Percentiles rank a stretch among this genome's conserved stretches.
These are phyloP conservation scores for Dryas drummondii DNA, from an alignment of 306 rosid species.

Conservation along the genomic window DNA sequence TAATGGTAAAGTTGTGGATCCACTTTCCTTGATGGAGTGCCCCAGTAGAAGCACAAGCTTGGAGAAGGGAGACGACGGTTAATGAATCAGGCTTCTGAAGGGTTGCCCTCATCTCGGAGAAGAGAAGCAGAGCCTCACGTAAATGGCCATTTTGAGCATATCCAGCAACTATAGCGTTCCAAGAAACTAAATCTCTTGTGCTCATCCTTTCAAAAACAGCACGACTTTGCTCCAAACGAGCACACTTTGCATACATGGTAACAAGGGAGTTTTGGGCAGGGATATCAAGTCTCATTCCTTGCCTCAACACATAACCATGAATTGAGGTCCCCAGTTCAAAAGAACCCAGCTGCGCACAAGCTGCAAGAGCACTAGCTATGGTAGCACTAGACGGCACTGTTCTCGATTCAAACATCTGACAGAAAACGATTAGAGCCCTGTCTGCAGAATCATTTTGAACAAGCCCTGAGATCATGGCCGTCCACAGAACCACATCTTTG, in stretches of 20 bases:
- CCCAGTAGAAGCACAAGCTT: conserved; percentile 73
- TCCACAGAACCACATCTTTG: conserved; percentile 69
- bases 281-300: conserved; percentile 43
- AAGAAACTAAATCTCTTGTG: conserved; percentile 66
- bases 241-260: conserved; percentile 74
- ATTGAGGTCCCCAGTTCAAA: conserved; percentile 49
- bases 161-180: conserved; percentile 70
- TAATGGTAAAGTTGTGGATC: conserved; percentile 51
- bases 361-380: conserved; percentile 61
- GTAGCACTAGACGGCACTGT: conserved; percentile 61
- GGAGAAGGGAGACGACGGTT: conserved; percentile 68
- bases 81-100: conserved; percentile 64
- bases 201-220: conserved; percentile 48
- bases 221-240: conserved; percentile 50
- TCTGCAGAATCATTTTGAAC: conserved; percentile 55
- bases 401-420: conserved; percentile 48
- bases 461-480: conserved; percentile 85
- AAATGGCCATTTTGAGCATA: conserved; percentile 66
- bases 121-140: conserved; percentile 46
- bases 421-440: conserved; percentile 48
- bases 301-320: conserved; percentile 59
- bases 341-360: conserved; percentile 63
- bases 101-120: conserved; percentile 52
- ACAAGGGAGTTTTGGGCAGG: conserved; percentile 74
- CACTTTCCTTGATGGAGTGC: conserved; percentile 66